Evolutionary conservation across 2,329 filamentous ascomycete species (phyloP), one percentile per base, ranked within the genome.

Genomic region (Calonectria pseudoreteaudii): DNA sequence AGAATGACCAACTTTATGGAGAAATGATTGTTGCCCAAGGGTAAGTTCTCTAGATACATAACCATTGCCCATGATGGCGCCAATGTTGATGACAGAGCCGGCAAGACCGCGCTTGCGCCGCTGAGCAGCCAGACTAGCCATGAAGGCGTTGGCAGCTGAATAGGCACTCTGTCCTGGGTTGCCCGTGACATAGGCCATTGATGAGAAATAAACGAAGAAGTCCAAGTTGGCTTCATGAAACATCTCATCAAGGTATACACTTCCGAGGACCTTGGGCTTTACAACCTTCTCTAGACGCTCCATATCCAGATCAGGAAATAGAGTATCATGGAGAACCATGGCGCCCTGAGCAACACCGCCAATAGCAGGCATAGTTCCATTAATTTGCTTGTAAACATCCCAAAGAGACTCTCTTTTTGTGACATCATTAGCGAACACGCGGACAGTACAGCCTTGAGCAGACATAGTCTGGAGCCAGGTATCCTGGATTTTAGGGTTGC

Each of bases 121-220:
- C 30, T 81, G 71, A 11, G 73, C 73, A 23, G 79, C 76, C 1
- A 86, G 68, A 20, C 80, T 76, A 14, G 72, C 73, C 83, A 87
- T 86, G 74, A 84, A 87, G 13, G 76, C 68, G 74, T 86, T 86
- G 3, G 82, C 84, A 6, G 86, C 84, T 2, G 79, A 75, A 66
- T 88, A 88, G 28, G 77, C 81, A 11, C 78, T 75, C 69, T 87
- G 86, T 1, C 85, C 85, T 2, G 70, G 64, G 58, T 84, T 84
- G 0, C 86, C 86, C 0, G 81, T 77, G 0, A 86, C 78, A 6
- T 68, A 78, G 7, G 82, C 74, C 1, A 84, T 72, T 0, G 86
- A 88, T 0, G 84, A 85, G 50, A 87, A 84, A 30, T 86, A 75
- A 14, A 88, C 78, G 76, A 88, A 86, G 68, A 86, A 87, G 56